phyloP scores from a whole-genome alignment of 2,329 filamentous ascomycete species.

The Colletotrichum sojae region DNA sequence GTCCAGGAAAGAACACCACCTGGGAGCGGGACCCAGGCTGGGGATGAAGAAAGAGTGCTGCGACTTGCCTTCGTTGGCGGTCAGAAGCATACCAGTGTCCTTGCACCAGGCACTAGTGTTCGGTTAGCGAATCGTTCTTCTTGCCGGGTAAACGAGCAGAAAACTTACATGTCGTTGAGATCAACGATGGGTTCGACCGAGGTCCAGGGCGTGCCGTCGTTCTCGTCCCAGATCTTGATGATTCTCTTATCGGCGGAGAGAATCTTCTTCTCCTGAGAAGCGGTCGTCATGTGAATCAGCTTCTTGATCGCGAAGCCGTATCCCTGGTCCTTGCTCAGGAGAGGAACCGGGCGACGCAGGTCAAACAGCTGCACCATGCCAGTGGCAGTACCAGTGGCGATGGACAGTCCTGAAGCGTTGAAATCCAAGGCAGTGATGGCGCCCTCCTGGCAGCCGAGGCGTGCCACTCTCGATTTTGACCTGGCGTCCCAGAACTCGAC shows the following conservation, averaged over 20 bases:
- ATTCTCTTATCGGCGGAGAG: slow-evolving; percentile 94
- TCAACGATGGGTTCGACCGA: slow-evolving; percentile 96
- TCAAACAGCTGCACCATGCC: slow-evolving; percentile 94
- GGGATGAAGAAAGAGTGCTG: slow-evolving; percentile 97
- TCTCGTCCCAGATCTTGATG: slow-evolving; percentile 95
- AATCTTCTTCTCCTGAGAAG: slow-evolving; percentile 86
- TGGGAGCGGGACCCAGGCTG: slow-evolving; percentile 91
- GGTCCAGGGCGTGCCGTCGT: slow-evolving; percentile 90
- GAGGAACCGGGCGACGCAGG: slow-evolving; percentile 85
- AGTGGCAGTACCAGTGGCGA: slow-evolving; percentile 89
- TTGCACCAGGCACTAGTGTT: slow-evolving; percentile 80
- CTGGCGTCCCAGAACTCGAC: slow-evolving; percentile 97
- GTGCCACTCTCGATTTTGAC: slow-evolving; percentile 83
- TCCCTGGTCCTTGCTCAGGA: slow-evolving; percentile 94
- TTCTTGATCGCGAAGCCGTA: slow-evolving; percentile 95
- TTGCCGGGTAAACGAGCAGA: not conserved
- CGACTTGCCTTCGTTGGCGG: slow-evolving; percentile 95
- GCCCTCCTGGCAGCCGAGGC: slow-evolving; percentile 77
- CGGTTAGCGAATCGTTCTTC: slow-evolving; percentile 6
- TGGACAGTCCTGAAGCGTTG: slow-evolving; percentile 83
- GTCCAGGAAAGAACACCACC: slow-evolving; percentile 97
- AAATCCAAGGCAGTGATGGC: slow-evolving; percentile 93
- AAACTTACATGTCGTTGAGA: slow-evolving; percentile 80
- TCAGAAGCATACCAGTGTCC: slow-evolving; percentile 94
- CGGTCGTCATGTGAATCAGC: slow-evolving; percentile 79